Evolutionary conservation across 257 asterid genomes (phyloP).

Genomic region (Solanum sejunctum): DNA sequence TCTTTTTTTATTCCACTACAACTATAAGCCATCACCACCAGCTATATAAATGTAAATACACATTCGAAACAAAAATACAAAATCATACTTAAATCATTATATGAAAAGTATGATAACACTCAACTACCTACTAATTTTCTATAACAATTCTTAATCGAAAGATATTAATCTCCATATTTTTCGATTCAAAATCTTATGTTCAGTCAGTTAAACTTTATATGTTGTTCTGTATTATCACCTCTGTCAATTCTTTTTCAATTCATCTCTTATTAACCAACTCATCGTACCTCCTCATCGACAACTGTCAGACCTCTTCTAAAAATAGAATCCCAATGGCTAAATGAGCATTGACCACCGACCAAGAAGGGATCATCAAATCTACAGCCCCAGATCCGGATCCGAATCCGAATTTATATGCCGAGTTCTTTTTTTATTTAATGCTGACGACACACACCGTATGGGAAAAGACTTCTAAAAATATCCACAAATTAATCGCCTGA

Average conservation of each 20-base stretch:
- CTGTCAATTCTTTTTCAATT: neutral
- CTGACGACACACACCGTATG: neutral
- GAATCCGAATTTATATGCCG: neutral
- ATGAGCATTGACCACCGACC: neutral
- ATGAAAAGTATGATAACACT: accelerated
- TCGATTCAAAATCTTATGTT: accelerated
- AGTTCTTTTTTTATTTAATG: neutral
- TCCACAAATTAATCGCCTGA: neutral
- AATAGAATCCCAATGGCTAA: neutral
- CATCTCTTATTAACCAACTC: neutral
- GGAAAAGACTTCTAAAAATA: neutral
- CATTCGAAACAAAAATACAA: too few relatives aligned
- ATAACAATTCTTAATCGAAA: accelerated
- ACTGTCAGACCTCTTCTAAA: neutral
- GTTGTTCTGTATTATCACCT: too few relatives aligned
- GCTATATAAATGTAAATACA: too few relatives aligned
- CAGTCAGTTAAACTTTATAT: too few relatives aligned
- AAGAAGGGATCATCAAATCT: neutral
- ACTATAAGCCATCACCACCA: too few relatives aligned
- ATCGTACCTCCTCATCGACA: neutral
- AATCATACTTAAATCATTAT: neutral
- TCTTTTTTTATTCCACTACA: too few relatives aligned
- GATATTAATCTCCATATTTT: neutral
- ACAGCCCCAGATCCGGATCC: neutral
- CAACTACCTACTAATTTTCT: neutral